Evolutionary conservation across 2,329 filamentous ascomycete species (phyloP), one percentile per base, ranked within the genome.

Genomic region (Alternaria metachromatica): DNA sequence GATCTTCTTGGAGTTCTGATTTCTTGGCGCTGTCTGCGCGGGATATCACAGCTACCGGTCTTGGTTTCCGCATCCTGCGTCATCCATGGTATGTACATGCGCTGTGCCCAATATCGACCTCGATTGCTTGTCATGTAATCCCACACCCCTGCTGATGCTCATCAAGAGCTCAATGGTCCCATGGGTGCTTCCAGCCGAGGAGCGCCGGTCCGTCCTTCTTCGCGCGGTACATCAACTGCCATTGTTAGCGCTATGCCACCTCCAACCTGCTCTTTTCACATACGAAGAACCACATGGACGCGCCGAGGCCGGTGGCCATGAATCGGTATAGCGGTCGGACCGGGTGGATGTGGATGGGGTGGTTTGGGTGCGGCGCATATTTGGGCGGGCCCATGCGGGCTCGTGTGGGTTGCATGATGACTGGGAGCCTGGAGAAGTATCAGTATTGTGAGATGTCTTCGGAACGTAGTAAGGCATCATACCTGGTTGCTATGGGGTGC

Each of bases 241-340:
- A 13, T 26, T 25, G 64, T 80, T 46, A 80, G 77, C 62, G 11
- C 33, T 18, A 8, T 21, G 12, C n/a, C 49, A n/a, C 18, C 26
- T 6, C 28, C 15, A 12, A 20, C 2, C 18, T 5, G 12, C 13
- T 12, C 25, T 0, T 10, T 51, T 64, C 60, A 85, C 91, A 78
- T 88, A 98, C 94, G 82, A 96, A 99, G 84, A 99, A 98, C 96
- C 96, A 99, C 96, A 98, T 99, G 84, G 92, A 92, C 59, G 96
- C 96, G 72, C 94, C 92, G 67, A 99, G 86, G 66, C 90, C 92
- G 48, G 93, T 97, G 50, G 92, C 95, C 62, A 90, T 88, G 81
- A 95, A 91, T 79, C 93, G 89, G 85, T 98, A 97, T 70, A 97
- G 78, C 49, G 88, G 89, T 66, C 88, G 85, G 53, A 83, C 86